Evolutionary conservation across 495 filamentous ascomycete genomes (phyloP).

Genomic region (Hypoxylon intermedium): DNA sequence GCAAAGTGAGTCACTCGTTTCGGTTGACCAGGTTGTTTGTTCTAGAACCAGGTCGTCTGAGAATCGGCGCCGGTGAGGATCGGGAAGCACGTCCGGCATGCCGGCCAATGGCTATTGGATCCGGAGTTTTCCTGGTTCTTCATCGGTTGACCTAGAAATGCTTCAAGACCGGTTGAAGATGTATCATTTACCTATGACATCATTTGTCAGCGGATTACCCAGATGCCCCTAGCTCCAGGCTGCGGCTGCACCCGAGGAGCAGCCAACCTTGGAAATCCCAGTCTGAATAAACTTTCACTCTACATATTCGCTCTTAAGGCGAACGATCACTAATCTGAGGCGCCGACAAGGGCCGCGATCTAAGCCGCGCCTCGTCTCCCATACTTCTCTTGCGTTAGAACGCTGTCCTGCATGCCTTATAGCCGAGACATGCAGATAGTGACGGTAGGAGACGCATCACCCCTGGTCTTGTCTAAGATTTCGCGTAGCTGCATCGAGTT

Average conservation of each 20-base stretch:
- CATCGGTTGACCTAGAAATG: constrained; percentile 9
- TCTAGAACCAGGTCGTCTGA: constrained; percentile 19
- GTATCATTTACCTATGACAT: constrained; percentile 35
- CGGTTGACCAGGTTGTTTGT: constrained; percentile 18
- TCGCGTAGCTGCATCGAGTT: constrained; percentile 33
- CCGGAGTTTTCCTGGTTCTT: constrained; percentile 11
- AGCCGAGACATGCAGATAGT: constrained; percentile 25
- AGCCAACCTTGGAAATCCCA: neutral
- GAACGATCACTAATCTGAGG: constrained; percentile 4
- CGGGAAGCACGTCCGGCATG: constrained; percentile 18
- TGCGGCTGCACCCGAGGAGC: constrained; percentile 21
- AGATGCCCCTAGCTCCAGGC: constrained; percentile 14
- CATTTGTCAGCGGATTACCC: constrained; percentile 22
- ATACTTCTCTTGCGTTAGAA: constrained; percentile 4
- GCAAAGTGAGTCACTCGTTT: constrained; percentile 23
- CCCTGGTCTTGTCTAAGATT: constrained; percentile 32
- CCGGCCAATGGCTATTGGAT: constrained; percentile 20
- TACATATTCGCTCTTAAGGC: too few species aligned
- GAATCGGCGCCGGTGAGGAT: constrained; percentile 17
- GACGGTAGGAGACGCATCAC: constrained; percentile 14
- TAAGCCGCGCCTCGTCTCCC: constrained; percentile 6
- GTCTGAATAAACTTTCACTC: neutral
- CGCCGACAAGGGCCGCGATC: constrained; percentile 30
- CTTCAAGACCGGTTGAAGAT: constrained; percentile 16
- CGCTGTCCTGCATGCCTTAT: constrained; percentile 23